These are phyloP conservation scores for Flaveria floridana DNA, from an alignment of 140 eudicot genomes.

Conservation along the genomic window DNA sequence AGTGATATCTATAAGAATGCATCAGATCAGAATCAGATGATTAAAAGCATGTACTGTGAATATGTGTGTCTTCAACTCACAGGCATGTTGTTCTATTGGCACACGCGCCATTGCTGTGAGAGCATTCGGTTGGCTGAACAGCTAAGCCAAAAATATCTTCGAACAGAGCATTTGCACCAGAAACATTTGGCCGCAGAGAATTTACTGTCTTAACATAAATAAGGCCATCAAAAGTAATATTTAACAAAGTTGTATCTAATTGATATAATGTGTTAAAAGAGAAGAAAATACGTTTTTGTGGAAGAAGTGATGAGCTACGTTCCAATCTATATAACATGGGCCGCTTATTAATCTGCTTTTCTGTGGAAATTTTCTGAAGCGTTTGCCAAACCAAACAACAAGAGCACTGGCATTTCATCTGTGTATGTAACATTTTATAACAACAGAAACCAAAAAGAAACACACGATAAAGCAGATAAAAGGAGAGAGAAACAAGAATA, in stretches of 20 bases:
- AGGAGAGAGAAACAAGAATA: not conserved
- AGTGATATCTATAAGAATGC: constrained; percentile 56
- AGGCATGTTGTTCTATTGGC: constrained; percentile 49
- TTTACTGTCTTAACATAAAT: constrained; percentile 49
- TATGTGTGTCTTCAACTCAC: constrained; percentile 46
- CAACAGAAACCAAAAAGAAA: too few species aligned
- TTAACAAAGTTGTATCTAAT: not conserved
- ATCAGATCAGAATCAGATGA: constrained; percentile 4
- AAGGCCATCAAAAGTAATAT: constrained; percentile 26
- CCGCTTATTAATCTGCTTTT: constrained; percentile 53
- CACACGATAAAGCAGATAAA: too few species aligned
- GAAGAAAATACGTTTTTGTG: constrained; percentile 74
- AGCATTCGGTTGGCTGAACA: constrained; percentile 39
- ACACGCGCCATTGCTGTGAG: constrained; percentile 42
- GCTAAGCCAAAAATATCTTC: constrained; percentile 54
- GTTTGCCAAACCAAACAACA: constrained; percentile 62
- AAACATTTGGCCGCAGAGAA: constrained; percentile 53
- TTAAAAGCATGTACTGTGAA: constrained; percentile 9
- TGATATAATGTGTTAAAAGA: constrained; percentile 26
- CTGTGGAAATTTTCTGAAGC: constrained; percentile 35
- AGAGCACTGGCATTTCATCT: constrained; percentile 46
- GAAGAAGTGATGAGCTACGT: constrained; percentile 45
- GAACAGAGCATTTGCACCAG: constrained; percentile 59
- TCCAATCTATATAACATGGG: constrained; percentile 60
- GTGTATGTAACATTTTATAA: not conserved